A percentile compares a stretch with the other conserved stretches of the same genome.
These are phyloP conservation scores for Pseudohalonectria lignicola DNA, from an alignment of 2,329 filamentous ascomycete species.

Conservation along the genomic window DNA sequence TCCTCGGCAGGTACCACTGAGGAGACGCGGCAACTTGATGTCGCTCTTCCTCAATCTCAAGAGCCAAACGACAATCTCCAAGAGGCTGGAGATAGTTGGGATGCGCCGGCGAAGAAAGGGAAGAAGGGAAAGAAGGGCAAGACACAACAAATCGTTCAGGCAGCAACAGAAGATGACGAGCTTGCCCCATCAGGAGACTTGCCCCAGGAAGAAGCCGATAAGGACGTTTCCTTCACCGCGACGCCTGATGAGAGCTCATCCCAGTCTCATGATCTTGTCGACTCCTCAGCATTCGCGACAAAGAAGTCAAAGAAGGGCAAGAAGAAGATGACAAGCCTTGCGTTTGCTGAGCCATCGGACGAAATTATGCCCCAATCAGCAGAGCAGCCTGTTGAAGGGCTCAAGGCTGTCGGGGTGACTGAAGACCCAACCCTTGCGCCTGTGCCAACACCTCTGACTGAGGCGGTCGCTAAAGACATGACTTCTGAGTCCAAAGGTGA, in stretches of 20 bases:
- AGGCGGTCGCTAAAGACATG: not conserved
- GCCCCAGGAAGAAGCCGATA: not conserved
- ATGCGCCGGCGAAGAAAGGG: slow-evolving; percentile 2
- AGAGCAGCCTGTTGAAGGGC: not conserved
- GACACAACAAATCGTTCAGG: slow-evolving; percentile 7
- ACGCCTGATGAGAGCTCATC: not conserved
- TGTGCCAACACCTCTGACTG: not conserved
- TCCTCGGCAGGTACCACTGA: too few relatives aligned
- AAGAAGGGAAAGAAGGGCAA: slow-evolving; percentile 5
- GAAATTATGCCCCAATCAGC: not conserved
- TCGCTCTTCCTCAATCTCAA: too few relatives aligned
- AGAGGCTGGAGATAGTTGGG: not conserved
- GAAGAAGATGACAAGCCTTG: slow-evolving; percentile 7
- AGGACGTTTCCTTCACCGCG: not conserved
- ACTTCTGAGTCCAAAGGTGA: not conserved
- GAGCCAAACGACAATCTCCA: not conserved
- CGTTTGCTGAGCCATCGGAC: not conserved
- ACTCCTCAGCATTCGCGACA: not conserved
- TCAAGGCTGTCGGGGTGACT: too few relatives aligned
- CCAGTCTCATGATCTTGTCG: not conserved
- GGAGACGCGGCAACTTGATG: too few relatives aligned
- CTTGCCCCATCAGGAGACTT: not conserved
- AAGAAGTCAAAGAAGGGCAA: slow-evolving; percentile 14
- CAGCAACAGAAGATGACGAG: not conserved
- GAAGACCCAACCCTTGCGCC: too few relatives aligned